These are phyloP conservation scores for Eucalyptus caleyi DNA, from an alignment of 345 rosid species.

Conservation along the genomic window DNA sequence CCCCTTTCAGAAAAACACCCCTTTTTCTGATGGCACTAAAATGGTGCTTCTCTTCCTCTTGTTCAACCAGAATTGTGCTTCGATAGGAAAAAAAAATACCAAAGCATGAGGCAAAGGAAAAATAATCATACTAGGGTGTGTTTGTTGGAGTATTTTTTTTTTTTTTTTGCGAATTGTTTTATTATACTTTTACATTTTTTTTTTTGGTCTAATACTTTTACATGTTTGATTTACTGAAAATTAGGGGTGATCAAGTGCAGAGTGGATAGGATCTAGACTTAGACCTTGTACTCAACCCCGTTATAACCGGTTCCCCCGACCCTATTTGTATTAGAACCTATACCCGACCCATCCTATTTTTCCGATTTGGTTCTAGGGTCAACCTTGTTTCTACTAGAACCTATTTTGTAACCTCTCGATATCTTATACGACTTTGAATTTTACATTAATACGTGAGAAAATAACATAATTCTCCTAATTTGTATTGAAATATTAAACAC, in stretches of 20 bases:
- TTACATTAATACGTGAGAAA: too few relatives aligned
- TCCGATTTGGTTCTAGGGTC: fast-evolving
- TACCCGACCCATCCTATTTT: fast-evolving
- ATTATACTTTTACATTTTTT: not conserved
- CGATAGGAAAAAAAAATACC: not conserved
- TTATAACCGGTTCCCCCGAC: too few relatives aligned
- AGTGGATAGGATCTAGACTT: too few relatives aligned
- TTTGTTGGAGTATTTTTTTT: not conserved
- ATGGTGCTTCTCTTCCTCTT: not conserved
- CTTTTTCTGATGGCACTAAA: not conserved
- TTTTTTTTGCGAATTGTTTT: too few relatives aligned
- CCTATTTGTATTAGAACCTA: too few relatives aligned
- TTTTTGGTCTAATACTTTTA: too few relatives aligned
- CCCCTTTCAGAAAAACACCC: fast-evolving
- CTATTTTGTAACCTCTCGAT: too few relatives aligned
- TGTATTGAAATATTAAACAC: too few relatives aligned
- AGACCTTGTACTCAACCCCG: fast-evolving
- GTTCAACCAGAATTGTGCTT: not conserved
- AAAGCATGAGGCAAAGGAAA: not conserved
- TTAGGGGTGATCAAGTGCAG: too few relatives aligned
- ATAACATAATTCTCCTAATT: too few relatives aligned
- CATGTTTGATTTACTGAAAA: not conserved
- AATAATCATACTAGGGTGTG: not conserved
- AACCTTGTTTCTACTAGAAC: too few relatives aligned
- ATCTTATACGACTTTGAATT: too few relatives aligned